Evolutionary conservation across 495 filamentous ascomycete genomes (phyloP).

Genomic region (Cairneyella variabilis): DNA sequence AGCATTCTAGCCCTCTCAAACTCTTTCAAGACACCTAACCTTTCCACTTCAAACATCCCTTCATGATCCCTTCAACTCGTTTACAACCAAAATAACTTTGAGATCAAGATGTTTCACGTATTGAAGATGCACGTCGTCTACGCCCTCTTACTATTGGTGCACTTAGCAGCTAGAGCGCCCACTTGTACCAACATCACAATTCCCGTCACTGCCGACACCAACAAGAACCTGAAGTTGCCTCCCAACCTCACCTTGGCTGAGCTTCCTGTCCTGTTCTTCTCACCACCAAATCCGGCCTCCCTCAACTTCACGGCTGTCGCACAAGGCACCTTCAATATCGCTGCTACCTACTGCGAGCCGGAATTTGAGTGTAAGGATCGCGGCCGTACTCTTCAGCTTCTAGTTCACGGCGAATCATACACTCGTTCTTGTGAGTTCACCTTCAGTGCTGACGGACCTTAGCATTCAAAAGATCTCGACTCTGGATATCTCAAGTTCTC

Average conservation of each 20-base stretch:
- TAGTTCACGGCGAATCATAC: slow-evolving; percentile 24
- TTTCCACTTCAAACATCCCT: too few species aligned
- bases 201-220: slow-evolving; percentile 29
- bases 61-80: too few species aligned
- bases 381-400: slow-evolving; percentile 17
- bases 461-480: not conserved
- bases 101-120: too few species aligned
- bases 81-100: too few species aligned
- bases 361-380: slow-evolving; percentile 8
- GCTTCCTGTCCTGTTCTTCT: slow-evolving; percentile 29
- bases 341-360: slow-evolving; percentile 45
- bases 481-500: not conserved
- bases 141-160: too few species aligned
- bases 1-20: too few species aligned
- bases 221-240: slow-evolving; percentile 27
- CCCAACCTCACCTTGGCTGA: slow-evolving; percentile 22
- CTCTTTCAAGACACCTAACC: too few species aligned
- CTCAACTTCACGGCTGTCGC: too few species aligned
- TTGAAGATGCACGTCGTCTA: too few species aligned
- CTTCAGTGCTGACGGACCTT: not conserved
- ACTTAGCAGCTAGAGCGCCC: slow-evolving; percentile 1
- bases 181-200: slow-evolving; percentile 34
- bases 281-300: too few species aligned
- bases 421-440: slow-evolving; percentile 5
- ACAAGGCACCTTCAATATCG: slow-evolving; percentile 42